These are phyloP conservation scores for Saturnispora bothae DNA, from an alignment of 805 yeast species.

Conservation along the genomic window DNA sequence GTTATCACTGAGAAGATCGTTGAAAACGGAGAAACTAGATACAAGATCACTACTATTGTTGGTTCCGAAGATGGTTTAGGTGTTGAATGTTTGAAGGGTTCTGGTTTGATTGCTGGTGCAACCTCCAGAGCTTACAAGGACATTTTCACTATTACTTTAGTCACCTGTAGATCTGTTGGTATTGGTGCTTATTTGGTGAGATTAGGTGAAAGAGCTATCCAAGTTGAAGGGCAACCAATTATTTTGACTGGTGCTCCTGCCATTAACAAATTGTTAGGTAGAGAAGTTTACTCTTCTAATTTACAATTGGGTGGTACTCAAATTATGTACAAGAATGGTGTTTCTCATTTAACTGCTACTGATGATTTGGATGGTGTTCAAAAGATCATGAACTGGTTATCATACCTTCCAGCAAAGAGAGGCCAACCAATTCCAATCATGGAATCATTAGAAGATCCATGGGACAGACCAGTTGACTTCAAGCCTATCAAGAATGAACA, in stretches of 20 bases:
- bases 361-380: conserved; percentile 96
- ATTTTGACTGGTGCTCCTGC: conserved; percentile 99
- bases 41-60: conserved; percentile 71
- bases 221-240: conserved; percentile 97
- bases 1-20: conserved; percentile 71
- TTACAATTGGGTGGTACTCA: conserved; percentile 98
- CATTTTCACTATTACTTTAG: conserved; percentile 94
- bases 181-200: conserved; percentile 98
- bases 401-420: conserved; percentile 87
- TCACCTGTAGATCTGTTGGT: conserved; percentile 99
- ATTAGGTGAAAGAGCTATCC: conserved; percentile 97
- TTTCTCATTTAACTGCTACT: conserved; percentile 91
- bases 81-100: conserved; percentile 96
- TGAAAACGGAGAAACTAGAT: conserved; percentile 76
- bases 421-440: conserved; percentile 84
- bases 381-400: conserved; percentile 90
- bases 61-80: conserved; percentile 97
- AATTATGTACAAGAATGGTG: conserved; percentile 97
- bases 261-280: conserved; percentile 89
- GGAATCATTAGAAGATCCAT: conserved; percentile 59
- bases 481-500: conserved; percentile 61
- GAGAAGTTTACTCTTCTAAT: conserved; percentile 95
- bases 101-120: conserved; percentile 98
- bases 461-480: conserved; percentile 91
- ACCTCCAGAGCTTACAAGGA: conserved; percentile 97